Evolutionary conservation across 108 stramenopile species (phyloP), one percentile per base, ranked within the genome.

Genomic region (Conticribra guillardii): DNA sequence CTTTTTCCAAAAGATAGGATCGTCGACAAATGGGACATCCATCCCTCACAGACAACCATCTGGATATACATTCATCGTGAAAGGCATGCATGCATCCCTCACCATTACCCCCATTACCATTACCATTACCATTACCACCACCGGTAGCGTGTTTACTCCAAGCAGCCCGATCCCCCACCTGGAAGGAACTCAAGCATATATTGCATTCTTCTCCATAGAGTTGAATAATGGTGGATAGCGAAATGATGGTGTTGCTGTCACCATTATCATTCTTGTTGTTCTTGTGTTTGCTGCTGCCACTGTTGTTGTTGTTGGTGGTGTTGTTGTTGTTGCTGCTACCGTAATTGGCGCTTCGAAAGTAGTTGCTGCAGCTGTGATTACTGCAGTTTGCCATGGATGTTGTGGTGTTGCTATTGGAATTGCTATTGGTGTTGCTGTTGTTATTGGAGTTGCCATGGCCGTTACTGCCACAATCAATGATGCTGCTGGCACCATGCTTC

Each of bases 21-120:
- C 69, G 49, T 11, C 77, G 30, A 71, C 77, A 79, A 46, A 79
- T 63, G 17, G 77, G 77, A 71, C 77, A 79, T 8, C 53, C 69
- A 32, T 79, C 85, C 17, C 76, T 57, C 0, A 84, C 77, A 24
- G 81, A 67, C 24, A 86, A 71, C 89, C 89, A 90, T 47, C 84
- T 66, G 17, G 82, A 41, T 15, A 90, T 82, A 51, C 89, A 90
- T 27, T 84, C 85, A 18, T 74, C 78, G 59, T 90, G 89, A 71
- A 86, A 90, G 11, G 84, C 79, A 31, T 90, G 89, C 2, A 57
- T 54, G 50, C 89, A 90, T 28, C 23, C 31, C 4, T 19, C 37
- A 34, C 30, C 4, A 29, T 2, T 3, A 5, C 15, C 28, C 32
- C 1, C 32, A 51, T 5, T 21, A 1, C 37, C 8, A 28, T 32